Base-by-base conservation (phyloP, 208 protist species). In the Acanthamoeba sp. region DNA sequence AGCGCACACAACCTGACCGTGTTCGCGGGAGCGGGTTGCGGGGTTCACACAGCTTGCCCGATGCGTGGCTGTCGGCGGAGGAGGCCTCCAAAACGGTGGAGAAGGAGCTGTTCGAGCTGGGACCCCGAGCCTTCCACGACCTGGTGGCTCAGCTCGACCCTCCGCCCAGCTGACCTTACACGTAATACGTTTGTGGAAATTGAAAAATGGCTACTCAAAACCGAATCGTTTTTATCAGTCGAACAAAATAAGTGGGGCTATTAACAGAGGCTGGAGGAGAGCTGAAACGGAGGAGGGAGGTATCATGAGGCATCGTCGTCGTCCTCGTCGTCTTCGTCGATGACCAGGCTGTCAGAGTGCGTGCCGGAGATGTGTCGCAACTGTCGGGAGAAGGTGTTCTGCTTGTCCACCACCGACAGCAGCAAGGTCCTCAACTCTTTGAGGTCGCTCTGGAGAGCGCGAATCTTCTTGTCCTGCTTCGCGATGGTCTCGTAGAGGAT, bases 321-420 rank as follows among this genome's bases (percentile, higher is more conserved):
- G 34, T 29, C 76, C 22, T 85, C 76, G 4, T 85, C 76, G 40
- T 85, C 76, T 85, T 85, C 76, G 76, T 85, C 76, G 34, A 85
- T 85, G 42, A 85, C 76, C 36, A 85, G 76, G 42, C 76, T 38
- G 27, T 85, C 76, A 7, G 76, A 42, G 76, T 55, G 29, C 22
- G 36, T 42, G 69, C 76, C 76, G 18, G 76, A 55, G 34, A 85
- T 32, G 42, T 85, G 76, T 52, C 76, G 76, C 42, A 85, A 40
- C 76, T 85, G 76, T 32, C 76, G 76, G 40, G 76, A 55, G 42
- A 85, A 85, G 40, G 76, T 55, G 76, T n/a, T 34, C 42, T 85
- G 76, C 76, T 85, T 85, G 76, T 85, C 76, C n/a, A 85, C 76
- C n/a, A 85, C 76, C 24, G 76, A 85, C 14, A 85, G 76, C 76